These are phyloP conservation scores for Tillandsia fasciculata DNA, from an alignment of 176 grass and related monocot genomes.

Conservation along the genomic window DNA sequence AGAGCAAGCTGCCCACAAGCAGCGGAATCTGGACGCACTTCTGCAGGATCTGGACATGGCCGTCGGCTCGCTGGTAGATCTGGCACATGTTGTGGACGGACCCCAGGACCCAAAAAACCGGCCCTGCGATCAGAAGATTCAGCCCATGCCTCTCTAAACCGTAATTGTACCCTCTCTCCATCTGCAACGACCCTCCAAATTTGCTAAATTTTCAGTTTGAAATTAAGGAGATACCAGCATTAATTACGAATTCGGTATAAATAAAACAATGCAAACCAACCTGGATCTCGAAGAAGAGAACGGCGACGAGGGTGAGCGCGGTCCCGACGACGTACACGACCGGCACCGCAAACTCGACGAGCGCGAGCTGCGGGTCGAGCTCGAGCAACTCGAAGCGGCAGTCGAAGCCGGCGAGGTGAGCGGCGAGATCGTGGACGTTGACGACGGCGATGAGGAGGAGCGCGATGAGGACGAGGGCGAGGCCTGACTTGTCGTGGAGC, in stretches of 20 bases:
- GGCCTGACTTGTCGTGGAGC: constrained; percentile 19
- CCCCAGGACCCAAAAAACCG: constrained; percentile 49
- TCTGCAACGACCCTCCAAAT: constrained; percentile 28
- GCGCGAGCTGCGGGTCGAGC: constrained; percentile 51
- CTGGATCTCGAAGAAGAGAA: constrained; percentile 71
- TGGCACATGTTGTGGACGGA: constrained; percentile 68
- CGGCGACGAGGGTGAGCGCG: constrained; percentile 38
- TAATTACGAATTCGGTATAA: not conserved
- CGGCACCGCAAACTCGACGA: constrained; percentile 65
- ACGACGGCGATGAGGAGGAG: constrained; percentile 23
- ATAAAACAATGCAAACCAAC: constrained; percentile 10
- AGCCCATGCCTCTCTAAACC: constrained; percentile 46
- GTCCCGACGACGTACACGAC: constrained; percentile 40
- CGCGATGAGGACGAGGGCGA: constrained; percentile 33
- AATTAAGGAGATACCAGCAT: not conserved
- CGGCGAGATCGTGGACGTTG: constrained; percentile 66
- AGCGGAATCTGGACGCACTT: constrained; percentile 68
- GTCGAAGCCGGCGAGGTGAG: constrained; percentile 62
- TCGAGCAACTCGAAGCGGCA: constrained; percentile 36
- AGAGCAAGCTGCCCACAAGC: constrained; percentile 66
- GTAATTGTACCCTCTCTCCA: constrained; percentile 37
- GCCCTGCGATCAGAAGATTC: constrained; percentile 58
- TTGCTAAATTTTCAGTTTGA: not conserved
- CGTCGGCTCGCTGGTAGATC: constrained; percentile 58
- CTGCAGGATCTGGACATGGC: constrained; percentile 67